These are phyloP conservation scores for Phytophthora europaea DNA, from an alignment of 352 stramenopile genomes.

Conservation along the genomic window DNA sequence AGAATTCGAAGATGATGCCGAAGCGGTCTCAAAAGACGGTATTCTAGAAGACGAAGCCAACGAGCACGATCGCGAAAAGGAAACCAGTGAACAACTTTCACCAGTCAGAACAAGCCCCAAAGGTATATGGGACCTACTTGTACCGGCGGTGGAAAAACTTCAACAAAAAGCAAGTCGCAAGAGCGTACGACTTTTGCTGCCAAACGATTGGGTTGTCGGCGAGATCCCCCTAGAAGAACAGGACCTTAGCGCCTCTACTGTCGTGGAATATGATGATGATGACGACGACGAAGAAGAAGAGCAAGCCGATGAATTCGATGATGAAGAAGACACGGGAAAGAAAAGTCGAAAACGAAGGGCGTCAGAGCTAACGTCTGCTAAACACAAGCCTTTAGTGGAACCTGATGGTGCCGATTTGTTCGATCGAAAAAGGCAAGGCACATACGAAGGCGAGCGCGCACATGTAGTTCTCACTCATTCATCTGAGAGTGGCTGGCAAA, in stretches of 20 bases:
- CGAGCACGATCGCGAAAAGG: background rate
- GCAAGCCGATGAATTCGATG: conserved; percentile 37
- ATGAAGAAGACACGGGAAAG: conserved; percentile 15
- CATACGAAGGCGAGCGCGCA: conserved; percentile 57
- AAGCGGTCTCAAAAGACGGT: conserved; percentile 1
- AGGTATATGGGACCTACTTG: conserved; percentile 47
- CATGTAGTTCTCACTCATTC: conserved; percentile 40
- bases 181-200: conserved; percentile 62
- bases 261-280: conserved; percentile 51
- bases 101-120: background rate
- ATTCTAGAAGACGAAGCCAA: conserved; percentile 8
- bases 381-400: conserved; percentile 39
- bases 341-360: conserved; percentile 29
- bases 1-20: conserved; percentile 14
- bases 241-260: conserved; percentile 22
- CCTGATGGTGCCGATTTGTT: conserved; percentile 45
- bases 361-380: conserved; percentile 21
- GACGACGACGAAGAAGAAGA: conserved; percentile 52
- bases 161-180: conserved; percentile 76
- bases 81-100: background rate
- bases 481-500: conserved; percentile 24
- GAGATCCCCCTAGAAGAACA: conserved; percentile 61
- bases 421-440: conserved; percentile 27
- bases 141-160: conserved; percentile 58
- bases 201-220: conserved; percentile 71